Evolutionary conservation across 495 filamentous ascomycete species (phyloP), one percentile per base, ranked within the genome.

Genomic region (Aspergillus asperescens): DNA sequence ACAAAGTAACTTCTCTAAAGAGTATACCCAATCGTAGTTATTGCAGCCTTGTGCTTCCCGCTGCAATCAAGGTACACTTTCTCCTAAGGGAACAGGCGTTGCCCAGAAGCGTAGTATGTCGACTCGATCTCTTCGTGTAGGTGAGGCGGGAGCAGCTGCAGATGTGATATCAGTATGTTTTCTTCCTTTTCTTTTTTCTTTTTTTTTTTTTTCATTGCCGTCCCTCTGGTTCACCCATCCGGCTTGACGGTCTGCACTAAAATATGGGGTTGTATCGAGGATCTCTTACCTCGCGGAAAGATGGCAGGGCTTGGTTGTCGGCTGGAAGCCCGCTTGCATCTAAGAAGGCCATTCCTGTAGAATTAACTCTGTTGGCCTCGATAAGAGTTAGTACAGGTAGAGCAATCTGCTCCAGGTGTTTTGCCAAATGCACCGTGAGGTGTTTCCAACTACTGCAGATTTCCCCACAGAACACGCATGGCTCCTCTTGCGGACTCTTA

Each of bases 401-500:
- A 59, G 87, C 88, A 63, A 96, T 87, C 52, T 87, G 83, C 64
- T 95, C 91, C 89, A 96, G 91, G 70, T 96, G 91, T 60, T 90
- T 90, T 9, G 90, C 91, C 56, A 96, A 73, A 73, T 96, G 91
- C 24, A 89, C 88, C 2, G 88, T 93, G 45, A 95, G 73, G 73
- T 94, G 92, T 77, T 93, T 95, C 91, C 90, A 96, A 42, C 80
- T 89, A 50, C 77, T 81, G 71, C 86, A 90, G 23, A 80, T 71
- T 62, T 87, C 87, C 38, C 86, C 86, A 58, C 91, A 96, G 73
- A 96, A 96, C 49, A 86, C 82, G 72, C 91, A 96, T 24, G 85
- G 81, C 66, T 96, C 91, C 15, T 87, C 77, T 45, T 79, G 71
- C 1, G 90, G 85, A 42, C 74, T 75, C 44, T 76, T 80, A 4